Evolutionary conservation across 148 eudicot genomes (phyloP), one percentile per base, ranked within the genome.

Genomic region (Fallopia convolvulus): DNA sequence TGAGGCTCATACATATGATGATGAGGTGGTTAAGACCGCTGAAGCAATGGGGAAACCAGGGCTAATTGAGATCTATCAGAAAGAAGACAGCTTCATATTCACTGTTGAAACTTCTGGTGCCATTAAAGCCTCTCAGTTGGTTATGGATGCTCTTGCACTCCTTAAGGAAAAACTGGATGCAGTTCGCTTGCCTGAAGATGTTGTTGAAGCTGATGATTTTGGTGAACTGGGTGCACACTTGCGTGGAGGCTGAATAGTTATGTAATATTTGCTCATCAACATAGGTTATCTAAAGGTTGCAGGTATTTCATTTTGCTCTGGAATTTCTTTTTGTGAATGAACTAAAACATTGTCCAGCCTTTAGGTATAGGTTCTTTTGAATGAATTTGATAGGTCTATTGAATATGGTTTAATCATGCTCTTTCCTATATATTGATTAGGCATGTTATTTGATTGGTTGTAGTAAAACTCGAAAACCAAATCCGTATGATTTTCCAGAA

Each of bases 61-160:
- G 75, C 88, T 94, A 5, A 83, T 90, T 2, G 97, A 92, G 72
- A 89, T 94, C 58, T 82, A 86, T 71, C 88, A 89, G 5, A 92
- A 85, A 79, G 98, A 94, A 75, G 98, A 91, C 83, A 87, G 97
- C 30, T 93, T 93, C 47, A 91, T 94, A 33, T 94, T 94, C 81
- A 90, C 98, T 1, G 97, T 94, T 63, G 98, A 94, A 83, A 84
- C 98, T 53, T 92, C 98, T 26, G 97, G 98, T 60, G 96, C 92
- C n/a, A 18, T 94, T 72, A 92, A 92, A 83, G 97, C 98, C 77
- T 84, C 93, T 58, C 97, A 90, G 78, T 55, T 94, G 80, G 86
- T 94, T 77, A 83, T 90, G 39, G 90, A 92, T 80, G 97, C 97
- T 8, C 89, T 94, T 53, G 96, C 92, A 12, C 76, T 94, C 76